phyloP scores from a whole-genome alignment of 2,329 filamentous ascomycete species.

The Diaporthe vexans region DNA sequence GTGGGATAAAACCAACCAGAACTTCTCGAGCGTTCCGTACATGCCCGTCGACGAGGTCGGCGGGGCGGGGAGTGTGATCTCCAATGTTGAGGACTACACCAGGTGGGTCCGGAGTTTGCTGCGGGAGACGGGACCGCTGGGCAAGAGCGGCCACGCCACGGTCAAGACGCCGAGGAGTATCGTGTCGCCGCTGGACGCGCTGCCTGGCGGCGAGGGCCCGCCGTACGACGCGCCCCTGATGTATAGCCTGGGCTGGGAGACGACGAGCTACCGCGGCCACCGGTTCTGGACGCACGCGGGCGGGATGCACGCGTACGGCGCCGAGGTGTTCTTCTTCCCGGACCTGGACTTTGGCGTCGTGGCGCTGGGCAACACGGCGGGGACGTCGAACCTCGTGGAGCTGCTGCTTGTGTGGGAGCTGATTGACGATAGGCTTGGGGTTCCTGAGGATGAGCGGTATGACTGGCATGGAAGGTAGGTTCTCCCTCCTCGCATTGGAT shows the following conservation, averaged over 20 bases:
- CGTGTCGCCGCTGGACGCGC: conserved; percentile 34
- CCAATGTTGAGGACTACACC: conserved; percentile 63
- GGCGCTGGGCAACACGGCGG: conserved; percentile 59
- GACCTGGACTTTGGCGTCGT: conserved; percentile 58
- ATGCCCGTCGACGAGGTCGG: conserved; percentile 50
- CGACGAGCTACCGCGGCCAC: conserved; percentile 58
- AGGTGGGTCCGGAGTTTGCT: conserved; percentile 66
- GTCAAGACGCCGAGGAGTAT: conserved; percentile 53
- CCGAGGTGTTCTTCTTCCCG: conserved; percentile 61
- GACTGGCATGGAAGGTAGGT: conserved; percentile 54
- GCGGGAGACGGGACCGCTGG: conserved; percentile 53
- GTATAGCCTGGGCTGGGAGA: conserved; percentile 59
- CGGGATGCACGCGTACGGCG: conserved; percentile 59
- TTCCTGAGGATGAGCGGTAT: conserved; percentile 51
- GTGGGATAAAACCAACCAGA: conserved; percentile 49
- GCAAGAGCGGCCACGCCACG: conserved; percentile 49
- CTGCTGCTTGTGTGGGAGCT: conserved; percentile 54
- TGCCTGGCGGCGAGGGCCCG: conserved; percentile 24
- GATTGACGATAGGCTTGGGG: conserved; percentile 56
- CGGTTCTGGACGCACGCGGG: conserved; percentile 58
- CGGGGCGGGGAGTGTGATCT: conserved; percentile 59
- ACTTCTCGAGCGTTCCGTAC: conserved; percentile 47
- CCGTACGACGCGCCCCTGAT: conserved; percentile 50
- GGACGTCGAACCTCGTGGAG: conserved; percentile 54
- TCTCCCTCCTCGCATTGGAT: neutral